Evolutionary conservation across 2,329 filamentous ascomycete species (phyloP).

Genomic region (Tricladium varicosporioides): DNA sequence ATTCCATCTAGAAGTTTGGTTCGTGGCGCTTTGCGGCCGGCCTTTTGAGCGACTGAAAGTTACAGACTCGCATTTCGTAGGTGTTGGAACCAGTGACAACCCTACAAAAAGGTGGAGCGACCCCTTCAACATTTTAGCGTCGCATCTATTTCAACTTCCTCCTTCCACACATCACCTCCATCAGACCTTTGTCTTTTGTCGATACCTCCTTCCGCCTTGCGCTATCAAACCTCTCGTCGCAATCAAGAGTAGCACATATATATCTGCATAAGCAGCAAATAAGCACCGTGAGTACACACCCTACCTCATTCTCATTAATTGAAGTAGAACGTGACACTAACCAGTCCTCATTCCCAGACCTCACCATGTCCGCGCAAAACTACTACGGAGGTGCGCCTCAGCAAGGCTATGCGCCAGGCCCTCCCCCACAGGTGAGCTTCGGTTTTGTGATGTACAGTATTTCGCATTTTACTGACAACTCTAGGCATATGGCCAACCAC

Average conservation of each 20-base stretch:
- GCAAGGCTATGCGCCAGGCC: conserved; percentile 24
- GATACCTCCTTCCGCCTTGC: too few species aligned
- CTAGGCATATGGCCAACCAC: conserved; percentile 30
- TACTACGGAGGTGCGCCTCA: conserved; percentile 39
- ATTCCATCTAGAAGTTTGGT: too few species aligned
- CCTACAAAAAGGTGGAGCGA: neutral
- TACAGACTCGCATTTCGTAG: too few species aligned
- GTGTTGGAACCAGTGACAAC: neutral
- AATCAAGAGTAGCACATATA: too few species aligned
- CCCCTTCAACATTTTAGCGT: conserved; percentile 1
- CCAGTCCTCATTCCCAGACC: neutral
- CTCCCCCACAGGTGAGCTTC: conserved; percentile 1
- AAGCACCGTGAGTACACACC: too few species aligned
- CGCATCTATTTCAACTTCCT: neutral
- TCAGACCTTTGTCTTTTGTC: neutral
- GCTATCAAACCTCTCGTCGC: too few species aligned
- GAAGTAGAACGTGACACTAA: too few species aligned
- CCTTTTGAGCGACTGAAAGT: too few species aligned
- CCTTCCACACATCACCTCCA: neutral
- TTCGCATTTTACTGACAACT: neutral
- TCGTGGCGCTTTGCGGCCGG: too few species aligned
- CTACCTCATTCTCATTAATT: neutral
- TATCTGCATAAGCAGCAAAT: neutral
- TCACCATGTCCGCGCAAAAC: conserved; percentile 24
- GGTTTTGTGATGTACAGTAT: too few species aligned